phyloP scores from a whole-genome alignment of 495 filamentous ascomycete genomes.

The Chaetomidium leptoderma region DNA sequence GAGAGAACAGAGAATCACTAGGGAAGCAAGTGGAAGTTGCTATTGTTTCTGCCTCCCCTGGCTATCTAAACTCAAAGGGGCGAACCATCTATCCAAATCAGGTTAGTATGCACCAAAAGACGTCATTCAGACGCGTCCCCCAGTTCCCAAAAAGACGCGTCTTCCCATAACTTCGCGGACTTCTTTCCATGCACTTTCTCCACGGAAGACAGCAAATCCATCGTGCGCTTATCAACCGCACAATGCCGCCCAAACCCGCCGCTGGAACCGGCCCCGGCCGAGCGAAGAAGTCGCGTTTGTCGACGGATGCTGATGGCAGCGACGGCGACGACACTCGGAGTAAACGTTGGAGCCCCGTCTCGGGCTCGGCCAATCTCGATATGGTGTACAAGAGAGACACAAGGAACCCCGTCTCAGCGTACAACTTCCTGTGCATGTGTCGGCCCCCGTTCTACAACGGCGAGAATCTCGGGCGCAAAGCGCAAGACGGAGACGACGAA shows the following conservation, averaged over 20 bases:
- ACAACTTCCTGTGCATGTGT: constrained; percentile 36
- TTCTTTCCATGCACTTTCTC: no score
- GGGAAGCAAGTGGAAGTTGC: no score
- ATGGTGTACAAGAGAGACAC: constrained; percentile 26
- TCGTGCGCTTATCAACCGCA: background rate
- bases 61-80: no score
- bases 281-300: constrained; percentile 17
- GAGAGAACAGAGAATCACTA: no score
- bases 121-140: no score
- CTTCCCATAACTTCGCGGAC: no score
- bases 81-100: no score
- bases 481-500: constrained; percentile 25
- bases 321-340: constrained; percentile 13
- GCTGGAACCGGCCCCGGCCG: background rate
- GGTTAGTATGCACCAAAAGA: no score
- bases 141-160: no score
- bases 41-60: no score
- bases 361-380: constrained; percentile 41
- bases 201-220: background rate
- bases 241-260: constrained; percentile 19
- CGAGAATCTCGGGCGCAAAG: no score
- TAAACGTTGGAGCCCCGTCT: constrained; percentile 40
- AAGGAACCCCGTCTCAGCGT: constrained; percentile 28
- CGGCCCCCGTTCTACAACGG: constrained; percentile 19
- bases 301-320: background rate